phyloP scores from a whole-genome alignment of 1,284 basidiomycete genomes.

The Trichosporon faecale region DNA sequence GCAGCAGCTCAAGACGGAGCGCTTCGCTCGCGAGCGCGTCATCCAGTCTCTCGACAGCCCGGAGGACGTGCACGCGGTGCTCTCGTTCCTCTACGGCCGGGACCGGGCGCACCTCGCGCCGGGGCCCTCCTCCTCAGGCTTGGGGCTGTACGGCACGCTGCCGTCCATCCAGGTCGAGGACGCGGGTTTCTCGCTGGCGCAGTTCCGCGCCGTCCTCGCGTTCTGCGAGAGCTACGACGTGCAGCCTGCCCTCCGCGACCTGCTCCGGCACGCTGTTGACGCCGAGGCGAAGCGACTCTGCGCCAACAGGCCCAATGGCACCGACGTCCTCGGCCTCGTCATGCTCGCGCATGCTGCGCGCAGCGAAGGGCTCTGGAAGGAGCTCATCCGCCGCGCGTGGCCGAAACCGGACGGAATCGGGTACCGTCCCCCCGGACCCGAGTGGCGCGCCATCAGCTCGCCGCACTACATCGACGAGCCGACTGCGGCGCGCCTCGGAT shows the following conservation, averaged over 20 bases:
- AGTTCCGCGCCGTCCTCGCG: neutral
- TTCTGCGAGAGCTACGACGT: neutral
- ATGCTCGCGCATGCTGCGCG: neutral
- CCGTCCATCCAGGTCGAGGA: constrained; percentile 6
- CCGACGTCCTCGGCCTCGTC: neutral
- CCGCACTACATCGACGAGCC: neutral
- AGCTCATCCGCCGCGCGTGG: neutral
- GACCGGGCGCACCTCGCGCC: neutral
- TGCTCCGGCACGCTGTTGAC: neutral
- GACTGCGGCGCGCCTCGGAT: neutral
- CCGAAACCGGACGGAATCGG: constrained; percentile 5
- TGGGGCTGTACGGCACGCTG: neutral
- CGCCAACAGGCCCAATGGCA: neutral
- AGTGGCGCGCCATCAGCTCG: neutral
- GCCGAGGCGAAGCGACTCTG: neutral
- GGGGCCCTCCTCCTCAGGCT: neutral
- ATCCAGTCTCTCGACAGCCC: constrained; percentile 6
- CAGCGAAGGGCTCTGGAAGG: neutral
- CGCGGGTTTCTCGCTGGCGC: neutral
- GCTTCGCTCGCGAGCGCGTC: neutral
- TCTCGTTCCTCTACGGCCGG: constrained; percentile 11
- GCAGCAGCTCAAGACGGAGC: neutral
- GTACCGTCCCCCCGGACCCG: neutral
- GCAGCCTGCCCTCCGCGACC: neutral
- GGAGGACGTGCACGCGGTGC: constrained; percentile 7